These are phyloP conservation scores for Erodium maritimum DNA, from an alignment of 345 rosid species.

Conservation along the genomic window DNA sequence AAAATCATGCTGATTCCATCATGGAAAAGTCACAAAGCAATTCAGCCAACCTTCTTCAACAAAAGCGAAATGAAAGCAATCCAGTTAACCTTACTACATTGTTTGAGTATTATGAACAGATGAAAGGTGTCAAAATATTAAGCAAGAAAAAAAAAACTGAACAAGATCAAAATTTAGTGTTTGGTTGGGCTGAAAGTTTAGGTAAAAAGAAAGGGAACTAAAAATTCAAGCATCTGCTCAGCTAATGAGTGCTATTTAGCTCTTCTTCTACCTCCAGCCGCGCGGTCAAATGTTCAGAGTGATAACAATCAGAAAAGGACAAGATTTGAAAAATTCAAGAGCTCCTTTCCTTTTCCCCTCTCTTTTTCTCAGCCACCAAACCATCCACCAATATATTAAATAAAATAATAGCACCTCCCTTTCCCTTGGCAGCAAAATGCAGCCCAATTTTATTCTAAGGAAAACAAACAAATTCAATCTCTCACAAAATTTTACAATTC, in stretches of 20 bases:
- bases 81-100: slow-evolving; percentile 5
- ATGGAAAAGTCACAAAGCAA: slow-evolving; percentile 24
- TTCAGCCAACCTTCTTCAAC: slow-evolving; percentile 16
- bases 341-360: background rate
- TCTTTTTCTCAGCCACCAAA: background rate
- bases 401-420: background rate
- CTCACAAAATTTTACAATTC: too few relatives aligned
- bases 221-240: background rate
- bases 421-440: background rate
- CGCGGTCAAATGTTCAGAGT: too few relatives aligned
- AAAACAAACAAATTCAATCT: too few relatives aligned
- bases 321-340: background rate
- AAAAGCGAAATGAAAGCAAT: slow-evolving; percentile 22
- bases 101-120: background rate
- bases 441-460: too few relatives aligned
- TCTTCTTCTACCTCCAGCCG: background rate
- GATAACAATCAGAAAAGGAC: background rate
- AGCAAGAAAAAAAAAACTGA: background rate
- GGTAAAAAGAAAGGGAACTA: background rate
- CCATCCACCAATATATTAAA: too few relatives aligned
- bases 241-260: background rate
- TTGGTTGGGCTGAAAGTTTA: slow-evolving; percentile 12
- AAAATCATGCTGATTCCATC: slow-evolving; percentile 34
- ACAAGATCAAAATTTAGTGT: background rate
- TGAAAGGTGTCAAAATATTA: background rate